These are phyloP conservation scores for Limtongia smithiae DNA, from an alignment of 805 yeast species.

Conservation along the genomic window DNA sequence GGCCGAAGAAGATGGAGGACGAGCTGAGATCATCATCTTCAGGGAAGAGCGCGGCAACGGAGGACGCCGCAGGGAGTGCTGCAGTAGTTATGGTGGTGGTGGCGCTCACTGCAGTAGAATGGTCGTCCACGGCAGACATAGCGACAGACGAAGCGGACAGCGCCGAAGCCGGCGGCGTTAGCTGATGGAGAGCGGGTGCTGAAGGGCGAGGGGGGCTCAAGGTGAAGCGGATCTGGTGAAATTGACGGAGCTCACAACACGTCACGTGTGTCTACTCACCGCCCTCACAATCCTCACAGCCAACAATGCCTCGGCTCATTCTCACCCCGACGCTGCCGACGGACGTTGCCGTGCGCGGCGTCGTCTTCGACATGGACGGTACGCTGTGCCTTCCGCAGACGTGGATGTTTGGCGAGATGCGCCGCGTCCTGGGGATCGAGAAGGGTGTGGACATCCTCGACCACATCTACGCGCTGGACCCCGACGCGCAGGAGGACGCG, in stretches of 20 bases:
- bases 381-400: slow-evolving; percentile 63
- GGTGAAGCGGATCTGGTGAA: too few species aligned
- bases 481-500: slow-evolving; percentile 44
- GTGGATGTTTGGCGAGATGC: slow-evolving; percentile 46
- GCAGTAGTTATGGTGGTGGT: too few species aligned
- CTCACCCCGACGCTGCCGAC: slow-evolving; percentile 13
- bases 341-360: slow-evolving; percentile 43
- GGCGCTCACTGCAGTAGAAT: too few species aligned
- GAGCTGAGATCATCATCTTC: slow-evolving; percentile 26
- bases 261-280: neutral
- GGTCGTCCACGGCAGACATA: too few species aligned
- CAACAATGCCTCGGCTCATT: slow-evolving; percentile 25
- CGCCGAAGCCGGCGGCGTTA: too few species aligned
- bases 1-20: slow-evolving; percentile 10
- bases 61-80: too few species aligned
- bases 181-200: too few species aligned
- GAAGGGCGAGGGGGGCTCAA: too few species aligned
- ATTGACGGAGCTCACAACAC: too few species aligned
- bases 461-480: slow-evolving; percentile 46
- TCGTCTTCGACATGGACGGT: slow-evolving; percentile 79
- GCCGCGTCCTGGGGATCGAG: slow-evolving; percentile 52
- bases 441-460: slow-evolving; percentile 51
- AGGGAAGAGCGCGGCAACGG: too few species aligned
- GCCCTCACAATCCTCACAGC: too few species aligned
- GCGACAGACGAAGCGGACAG: too few species aligned